phyloP scores from a whole-genome alignment of 768 basidiomycete genomes.

The Peribolospora kevripleyi region DNA sequence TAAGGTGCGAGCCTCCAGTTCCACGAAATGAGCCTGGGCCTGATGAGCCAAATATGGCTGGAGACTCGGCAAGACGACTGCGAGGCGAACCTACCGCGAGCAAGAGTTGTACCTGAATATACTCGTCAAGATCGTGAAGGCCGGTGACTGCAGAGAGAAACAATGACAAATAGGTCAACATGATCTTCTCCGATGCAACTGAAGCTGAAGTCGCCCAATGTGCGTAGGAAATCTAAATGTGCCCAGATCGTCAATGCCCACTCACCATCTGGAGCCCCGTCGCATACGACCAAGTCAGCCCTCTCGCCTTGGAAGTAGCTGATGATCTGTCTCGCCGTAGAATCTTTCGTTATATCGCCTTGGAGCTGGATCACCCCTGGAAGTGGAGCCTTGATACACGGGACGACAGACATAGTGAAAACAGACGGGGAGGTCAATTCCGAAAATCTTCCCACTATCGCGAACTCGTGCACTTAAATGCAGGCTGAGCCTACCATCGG shows the following conservation, averaged over 20 bases:
- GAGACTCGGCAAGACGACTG: background rate
- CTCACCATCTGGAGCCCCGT: constrained; percentile 26
- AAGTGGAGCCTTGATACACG: constrained; percentile 19
- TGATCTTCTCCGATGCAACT: background rate
- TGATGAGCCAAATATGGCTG: background rate
- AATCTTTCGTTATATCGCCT: constrained; percentile 24
- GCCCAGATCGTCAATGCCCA: background rate
- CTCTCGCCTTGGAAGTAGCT: constrained; percentile 20
- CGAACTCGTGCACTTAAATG: background rate
- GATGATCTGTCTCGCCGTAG: constrained; percentile 22
- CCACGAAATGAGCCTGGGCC: background rate
- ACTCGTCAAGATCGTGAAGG: constrained; percentile 26
- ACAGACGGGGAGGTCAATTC: background rate
- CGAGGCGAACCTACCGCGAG: constrained; percentile 18
- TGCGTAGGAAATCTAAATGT: background rate
- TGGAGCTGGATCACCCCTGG: constrained; percentile 22
- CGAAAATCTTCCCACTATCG: too few relatives aligned
- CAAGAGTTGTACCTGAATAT: constrained; percentile 24
- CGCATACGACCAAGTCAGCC: constrained; percentile 26
- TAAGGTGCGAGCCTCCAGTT: background rate
- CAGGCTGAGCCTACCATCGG: constrained; percentile 15
- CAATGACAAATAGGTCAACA: background rate
- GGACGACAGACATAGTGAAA: background rate
- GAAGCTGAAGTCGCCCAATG: background rate
- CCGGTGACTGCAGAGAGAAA: constrained; percentile 21